A percentile compares a stretch with the other conserved stretches of the same genome.
These are phyloP conservation scores for Carex kokanica DNA, from an alignment of 176 grass and related monocot genomes.

Conservation along the genomic window DNA sequence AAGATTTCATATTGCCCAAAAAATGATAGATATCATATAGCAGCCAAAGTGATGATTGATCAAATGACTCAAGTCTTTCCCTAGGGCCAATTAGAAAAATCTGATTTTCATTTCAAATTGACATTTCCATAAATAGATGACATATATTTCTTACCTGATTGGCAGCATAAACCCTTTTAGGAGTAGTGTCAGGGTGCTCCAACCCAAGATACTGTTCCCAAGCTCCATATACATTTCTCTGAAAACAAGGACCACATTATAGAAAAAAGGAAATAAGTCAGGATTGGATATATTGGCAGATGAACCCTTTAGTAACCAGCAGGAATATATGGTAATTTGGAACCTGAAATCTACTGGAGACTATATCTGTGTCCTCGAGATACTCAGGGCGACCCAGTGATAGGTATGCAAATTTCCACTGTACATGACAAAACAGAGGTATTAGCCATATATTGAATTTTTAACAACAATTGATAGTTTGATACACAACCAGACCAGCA, in stretches of 20 bases:
- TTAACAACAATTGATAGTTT: background rate
- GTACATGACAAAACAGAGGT: conserved; percentile 17
- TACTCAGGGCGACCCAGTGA: conserved; percentile 96
- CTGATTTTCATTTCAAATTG: background rate
- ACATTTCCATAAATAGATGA: background rate
- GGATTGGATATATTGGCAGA: background rate
- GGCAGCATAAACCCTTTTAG: conserved; percentile 59
- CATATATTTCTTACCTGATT: conserved; percentile 64
- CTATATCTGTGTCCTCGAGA: conserved; percentile 81
- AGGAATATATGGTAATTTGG: conserved; percentile 1
- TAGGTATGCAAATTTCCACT: conserved; percentile 99
- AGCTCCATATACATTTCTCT: conserved; percentile 97
- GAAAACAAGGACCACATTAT: conserved; percentile 22
- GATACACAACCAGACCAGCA: background rate
- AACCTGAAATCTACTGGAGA: conserved; percentile 86
- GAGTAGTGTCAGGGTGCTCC: conserved; percentile 84
- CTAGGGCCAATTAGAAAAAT: background rate
- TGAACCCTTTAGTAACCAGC: conserved; percentile 16
- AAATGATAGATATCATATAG: background rate
- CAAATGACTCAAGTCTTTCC: background rate
- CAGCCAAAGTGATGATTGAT: background rate
- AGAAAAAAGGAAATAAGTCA: background rate
- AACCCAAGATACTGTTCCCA: conserved; percentile 99
- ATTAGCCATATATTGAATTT: conserved; percentile 2
- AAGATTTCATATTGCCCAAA: background rate